Evolutionary conservation across 2,329 filamentous ascomycete species (phyloP).

Genomic region (Diaporthe vaccinii): DNA sequence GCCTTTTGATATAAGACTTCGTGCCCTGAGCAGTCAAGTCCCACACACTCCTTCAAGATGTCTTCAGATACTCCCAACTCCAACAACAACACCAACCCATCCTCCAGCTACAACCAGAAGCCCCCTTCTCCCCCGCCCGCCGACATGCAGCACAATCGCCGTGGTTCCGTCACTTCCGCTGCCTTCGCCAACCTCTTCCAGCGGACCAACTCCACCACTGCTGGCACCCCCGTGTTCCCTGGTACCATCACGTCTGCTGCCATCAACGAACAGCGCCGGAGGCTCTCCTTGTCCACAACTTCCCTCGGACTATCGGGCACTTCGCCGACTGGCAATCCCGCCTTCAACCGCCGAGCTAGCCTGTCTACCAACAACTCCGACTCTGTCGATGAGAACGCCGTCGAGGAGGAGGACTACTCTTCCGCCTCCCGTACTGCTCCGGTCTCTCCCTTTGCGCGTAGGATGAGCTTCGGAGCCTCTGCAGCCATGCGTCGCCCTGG

Average conservation of each 20-base stretch:
- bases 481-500: slow-evolving; percentile 76
- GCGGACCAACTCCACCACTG: slow-evolving; percentile 64
- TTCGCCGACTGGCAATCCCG: slow-evolving; percentile 70
- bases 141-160: slow-evolving; percentile 58
- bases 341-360: slow-evolving; percentile 73
- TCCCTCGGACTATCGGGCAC: slow-evolving; percentile 77
- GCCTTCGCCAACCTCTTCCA: slow-evolving; percentile 72
- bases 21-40: slow-evolving; percentile 18
- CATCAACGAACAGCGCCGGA: slow-evolving; percentile 71
- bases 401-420: slow-evolving; percentile 76
- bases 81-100: slow-evolving; percentile 42
- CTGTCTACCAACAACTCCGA: slow-evolving; percentile 76
- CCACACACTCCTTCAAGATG: slow-evolving; percentile 43
- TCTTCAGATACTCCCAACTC: slow-evolving; percentile 50
- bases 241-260: slow-evolving; percentile 58
- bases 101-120: slow-evolving; percentile 48
- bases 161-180: slow-evolving; percentile 69
- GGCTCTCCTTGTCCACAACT: slow-evolving; percentile 75
- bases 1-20: slow-evolving; percentile 31
- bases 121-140: slow-evolving; percentile 46
- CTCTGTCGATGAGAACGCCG: slow-evolving; percentile 78
- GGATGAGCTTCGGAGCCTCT: slow-evolving; percentile 87
- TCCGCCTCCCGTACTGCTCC: slow-evolving; percentile 70
- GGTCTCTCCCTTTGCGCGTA: slow-evolving; percentile 81
- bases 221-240: slow-evolving; percentile 61